Conservation (phyloP, 352 stramenopile genomes). For the Pythium apleroticum region DNA sequence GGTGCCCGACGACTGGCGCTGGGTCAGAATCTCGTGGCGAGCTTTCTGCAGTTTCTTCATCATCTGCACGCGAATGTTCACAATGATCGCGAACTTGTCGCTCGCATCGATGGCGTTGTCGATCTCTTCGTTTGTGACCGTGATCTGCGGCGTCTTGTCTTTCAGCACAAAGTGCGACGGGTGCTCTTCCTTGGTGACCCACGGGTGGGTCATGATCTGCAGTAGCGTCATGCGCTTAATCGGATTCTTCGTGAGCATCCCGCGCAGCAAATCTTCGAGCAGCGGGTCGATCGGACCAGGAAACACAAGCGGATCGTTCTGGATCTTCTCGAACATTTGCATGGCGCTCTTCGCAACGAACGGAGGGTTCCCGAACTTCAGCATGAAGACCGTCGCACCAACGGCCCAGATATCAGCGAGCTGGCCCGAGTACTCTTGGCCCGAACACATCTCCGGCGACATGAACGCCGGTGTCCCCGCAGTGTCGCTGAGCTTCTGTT, state of each 20-base stretch:
- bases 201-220: constrained; percentile 75
- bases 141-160: constrained; percentile 41
- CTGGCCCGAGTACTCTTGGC: constrained; percentile 80
- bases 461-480: constrained; percentile 92
- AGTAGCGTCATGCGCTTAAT: constrained; percentile 55
- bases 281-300: constrained; percentile 49
- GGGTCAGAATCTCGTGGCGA: constrained; percentile 35
- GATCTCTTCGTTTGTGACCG: constrained; percentile 77
- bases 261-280: constrained; percentile 53
- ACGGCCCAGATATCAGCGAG: constrained; percentile 92
- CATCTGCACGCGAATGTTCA: constrained; percentile 75
- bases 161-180: constrained; percentile 25
- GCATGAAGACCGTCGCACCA: constrained; percentile 88
- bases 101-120: constrained; percentile 56
- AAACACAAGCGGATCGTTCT: constrained; percentile 73
- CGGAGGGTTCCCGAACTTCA: constrained; percentile 85
- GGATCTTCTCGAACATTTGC: constrained; percentile 89
- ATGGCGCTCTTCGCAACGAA: constrained; percentile 89
- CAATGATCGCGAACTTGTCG: constrained; percentile 60
- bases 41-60: constrained; percentile 55
- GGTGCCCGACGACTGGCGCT: constrained; percentile 7
- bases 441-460: constrained; percentile 91
- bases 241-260: constrained; percentile 69
- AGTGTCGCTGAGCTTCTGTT: constrained; percentile 76
- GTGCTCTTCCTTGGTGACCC: constrained; percentile 71